These are phyloP conservation scores for Ajuga reptans DNA, from an alignment of 305 asterid species.

Conservation along the genomic window DNA sequence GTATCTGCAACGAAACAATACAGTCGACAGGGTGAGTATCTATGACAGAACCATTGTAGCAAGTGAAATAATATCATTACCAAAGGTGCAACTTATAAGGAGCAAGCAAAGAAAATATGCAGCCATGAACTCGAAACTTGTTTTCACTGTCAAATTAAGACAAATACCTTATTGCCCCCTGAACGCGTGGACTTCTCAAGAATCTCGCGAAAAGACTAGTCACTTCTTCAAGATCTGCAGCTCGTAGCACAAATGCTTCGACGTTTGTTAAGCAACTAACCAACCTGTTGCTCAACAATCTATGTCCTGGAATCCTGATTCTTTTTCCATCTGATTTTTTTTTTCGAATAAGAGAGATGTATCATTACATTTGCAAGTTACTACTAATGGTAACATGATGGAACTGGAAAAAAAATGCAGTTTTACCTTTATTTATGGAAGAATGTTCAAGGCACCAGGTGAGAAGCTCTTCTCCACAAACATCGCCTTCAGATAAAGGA, in stretches of 20 bases:
- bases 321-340: conserved; percentile 60
- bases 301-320: conserved; percentile 49
- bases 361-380: background rate
- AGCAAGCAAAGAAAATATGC: no score
- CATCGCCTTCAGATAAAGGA: conserved; percentile 62
- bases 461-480: conserved; percentile 88
- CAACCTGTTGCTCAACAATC: conserved; percentile 47
- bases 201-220: conserved; percentile 60
- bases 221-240: conserved; percentile 70
- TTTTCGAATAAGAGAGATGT: no score
- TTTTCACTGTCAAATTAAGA: background rate
- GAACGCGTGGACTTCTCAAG: conserved; percentile 59
- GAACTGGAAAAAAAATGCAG: background rate
- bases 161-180: conserved; percentile 64
- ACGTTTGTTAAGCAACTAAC: conserved; percentile 59
- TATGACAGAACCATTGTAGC: no score
- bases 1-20: conserved; percentile 30
- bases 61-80: no score
- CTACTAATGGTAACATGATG: background rate
- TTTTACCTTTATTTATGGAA: conserved; percentile 53
- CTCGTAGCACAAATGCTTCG: conserved; percentile 63
- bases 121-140: background rate
- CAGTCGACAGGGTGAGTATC: no score
- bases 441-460: conserved; percentile 87
- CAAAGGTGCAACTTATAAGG: no score